Evolutionary conservation across 345 rosid species (phyloP).

Genomic region (Salix suchowensis): DNA sequence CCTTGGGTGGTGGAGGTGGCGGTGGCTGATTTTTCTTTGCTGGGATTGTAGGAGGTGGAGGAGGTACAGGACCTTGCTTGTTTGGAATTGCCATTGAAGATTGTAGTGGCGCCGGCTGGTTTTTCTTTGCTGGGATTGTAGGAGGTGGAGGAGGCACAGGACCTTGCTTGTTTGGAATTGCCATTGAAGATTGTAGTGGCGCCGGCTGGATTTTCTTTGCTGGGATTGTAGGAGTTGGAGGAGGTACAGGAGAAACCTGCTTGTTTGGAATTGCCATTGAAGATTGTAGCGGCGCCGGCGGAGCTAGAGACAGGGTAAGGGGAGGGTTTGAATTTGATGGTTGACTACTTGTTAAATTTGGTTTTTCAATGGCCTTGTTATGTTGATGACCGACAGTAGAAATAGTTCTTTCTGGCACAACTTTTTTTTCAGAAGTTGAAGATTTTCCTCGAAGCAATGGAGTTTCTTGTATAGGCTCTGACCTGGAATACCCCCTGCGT

Average conservation of each 20-base stretch:
- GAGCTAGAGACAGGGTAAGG: slow-evolving; percentile 10
- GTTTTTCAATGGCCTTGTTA: slow-evolving; percentile 14
- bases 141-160: slow-evolving; percentile 33
- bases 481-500: slow-evolving; percentile 14
- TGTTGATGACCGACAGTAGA: background rate
- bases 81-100: slow-evolving; percentile 13
- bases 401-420: slow-evolving; percentile 17
- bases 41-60: slow-evolving; percentile 16
- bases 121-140: slow-evolving; percentile 14
- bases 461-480: slow-evolving; percentile 39
- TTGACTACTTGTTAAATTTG: slow-evolving; percentile 15
- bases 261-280: slow-evolving; percentile 12
- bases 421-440: slow-evolving; percentile 39
- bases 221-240: slow-evolving; percentile 15
- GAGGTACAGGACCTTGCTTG: slow-evolving; percentile 25
- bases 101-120: slow-evolving; percentile 29
- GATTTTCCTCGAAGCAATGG: slow-evolving; percentile 68
- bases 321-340: slow-evolving; percentile 24
- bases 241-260: slow-evolving; percentile 27
- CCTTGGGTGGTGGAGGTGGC: slow-evolving; percentile 42
- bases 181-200: slow-evolving; percentile 2
- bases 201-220: slow-evolving; percentile 27
- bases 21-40: slow-evolving; percentile 35
- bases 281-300: slow-evolving; percentile 11
- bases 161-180: slow-evolving; percentile 9